Evolutionary conservation across 345 rosid genomes (phyloP).

Genomic region (Noccaea bulbosa): DNA sequence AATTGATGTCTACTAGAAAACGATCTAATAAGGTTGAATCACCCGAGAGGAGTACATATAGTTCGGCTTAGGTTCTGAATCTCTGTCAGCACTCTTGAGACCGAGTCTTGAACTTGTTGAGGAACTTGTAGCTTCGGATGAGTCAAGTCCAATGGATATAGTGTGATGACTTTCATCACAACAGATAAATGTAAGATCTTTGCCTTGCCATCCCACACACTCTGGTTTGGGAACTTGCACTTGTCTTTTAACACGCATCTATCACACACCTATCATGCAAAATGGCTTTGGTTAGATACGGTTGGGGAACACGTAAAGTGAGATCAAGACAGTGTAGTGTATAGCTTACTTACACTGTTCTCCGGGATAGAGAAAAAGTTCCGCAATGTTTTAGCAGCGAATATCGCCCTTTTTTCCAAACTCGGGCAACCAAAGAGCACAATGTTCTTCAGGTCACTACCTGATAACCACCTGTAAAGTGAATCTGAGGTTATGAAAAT

Average conservation of each 20-base stretch:
- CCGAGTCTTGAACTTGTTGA: conserved; percentile 59
- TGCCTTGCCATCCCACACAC: conserved; percentile 51
- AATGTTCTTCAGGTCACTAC: conserved; percentile 66
- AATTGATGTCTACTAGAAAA: conserved; percentile 24
- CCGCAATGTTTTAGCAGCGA: conserved; percentile 79
- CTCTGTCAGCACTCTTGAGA: conserved; percentile 54
- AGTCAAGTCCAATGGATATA: conserved; percentile 60
- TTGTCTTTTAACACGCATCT: conserved; percentile 61
- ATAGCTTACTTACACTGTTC: conserved; percentile 54
- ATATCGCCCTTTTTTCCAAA: conserved; percentile 49
- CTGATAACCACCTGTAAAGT: conserved; percentile 74
- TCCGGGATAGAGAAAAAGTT: conserved; percentile 65
- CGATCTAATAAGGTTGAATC: conserved; percentile 23
- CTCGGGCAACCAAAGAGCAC: conserved; percentile 80
- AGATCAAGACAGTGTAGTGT: conserved; percentile 19
- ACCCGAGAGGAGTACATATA: conserved; percentile 40
- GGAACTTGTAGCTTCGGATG: conserved; percentile 57
- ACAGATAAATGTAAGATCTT: conserved; percentile 53
- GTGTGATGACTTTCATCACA: conserved; percentile 63
- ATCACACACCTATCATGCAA: conserved; percentile 64
- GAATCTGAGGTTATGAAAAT: conserved; percentile 30
- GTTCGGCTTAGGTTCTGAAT: conserved; percentile 59
- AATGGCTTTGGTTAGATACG: conserved; percentile 11
- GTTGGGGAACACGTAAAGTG: background rate
- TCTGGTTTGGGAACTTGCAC: conserved; percentile 66